Base-by-base conservation (phyloP, 371 early-diverging fungal genomes). In the Mucor lusitanicus region DNA sequence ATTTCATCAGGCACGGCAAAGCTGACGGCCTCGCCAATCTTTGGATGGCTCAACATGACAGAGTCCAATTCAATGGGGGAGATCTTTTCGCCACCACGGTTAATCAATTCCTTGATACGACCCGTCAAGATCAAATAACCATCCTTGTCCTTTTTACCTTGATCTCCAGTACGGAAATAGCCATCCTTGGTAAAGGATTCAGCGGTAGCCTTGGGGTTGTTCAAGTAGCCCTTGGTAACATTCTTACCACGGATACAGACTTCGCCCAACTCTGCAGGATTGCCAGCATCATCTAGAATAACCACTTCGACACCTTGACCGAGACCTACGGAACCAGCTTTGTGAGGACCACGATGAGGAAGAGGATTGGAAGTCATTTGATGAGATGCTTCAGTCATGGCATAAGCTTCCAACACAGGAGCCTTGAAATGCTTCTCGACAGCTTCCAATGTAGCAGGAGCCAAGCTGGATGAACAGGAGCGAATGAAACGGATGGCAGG, bases 371-470 rank as follows among this genome's bases (percentile, higher is more conserved):
- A 91, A 39, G 92, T 88, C 90, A 96, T 92, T 77, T 93, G 94
- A 75, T 96, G 96, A 21, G 94, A 81, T 1, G 95, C 93, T 77
- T 96, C 96, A 2, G 95, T 94, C 95, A 96, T 95, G 12, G 95
- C 95, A 70, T 95, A 95, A 1, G 96, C 94, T 74, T 92, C 93
- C 55, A 94, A 76, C 3, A 94, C 94, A 17, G 95, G 95, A 0
- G 91, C 95, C 27, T 86, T 74, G 71, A 93, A 90, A 13, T 74
- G 72, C 46, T 84, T 46, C 75, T 95, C 94, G 1, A 96, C 77
- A 11, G 90, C 84, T 25, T 85, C 71, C 53, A 93, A 81, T 5
- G 91, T 89, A 1, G 85, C 72, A n/a, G 94, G 94, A 8, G 94
- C 92, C 33, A 95, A 77, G 44, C 91, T 87, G 3, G 95, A 87